Evolutionary conservation across 2,329 filamentous ascomycete species (phyloP), one percentile per base, ranked within the genome.

Genomic region (Beauveria sp.): DNA sequence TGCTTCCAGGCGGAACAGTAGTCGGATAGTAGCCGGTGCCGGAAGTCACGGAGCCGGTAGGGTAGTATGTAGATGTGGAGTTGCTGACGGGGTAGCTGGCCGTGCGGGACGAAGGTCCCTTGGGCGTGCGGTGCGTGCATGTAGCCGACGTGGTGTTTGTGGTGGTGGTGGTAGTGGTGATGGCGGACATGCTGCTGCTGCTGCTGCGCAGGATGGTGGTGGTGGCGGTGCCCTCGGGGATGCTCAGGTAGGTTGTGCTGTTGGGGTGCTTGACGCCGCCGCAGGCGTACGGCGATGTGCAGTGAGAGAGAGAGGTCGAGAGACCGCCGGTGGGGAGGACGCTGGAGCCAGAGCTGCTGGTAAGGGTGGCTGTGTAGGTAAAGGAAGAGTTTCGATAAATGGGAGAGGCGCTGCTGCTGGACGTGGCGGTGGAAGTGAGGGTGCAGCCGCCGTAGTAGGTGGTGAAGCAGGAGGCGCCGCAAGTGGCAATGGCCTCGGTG

Each of bases 401-500:
- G 41, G 44, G 4, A 5, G 20, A 40, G 28, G 20, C 7, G 58
- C 37, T 8, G 61, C 44, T 46, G n/a, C 28, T 8, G 10, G 22
- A 20, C 28, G 28, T 22, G 26, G 16, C 2, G 16, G 48, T 22
- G 30, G 26, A 34, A 10, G 55, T 56, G 12, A 55, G 61, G 46
- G 64, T 63, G 34, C 66, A 68, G 54, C 7, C 34, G 40, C 14
- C 10, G 47, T 12, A 20, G 37, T 26, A n/a, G 4, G 56, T 52
- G 14, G 30, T 50, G 55, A 58, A 9, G 46, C 34, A 59, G 8
- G 6, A 14, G 46, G 6, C 24, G 22, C 46, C 34, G 34, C 43
- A 47, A 0, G 46, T 18, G 4, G n/a, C 16, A 10, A 41, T 64
- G 70, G 72, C 73, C 47, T 64, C 53, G 7, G 66, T 67, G 58